Percentiles rank a stretch among this genome's conserved stretches.
Conservation (phyloP, 768 basidiomycete genomes). For the Russula sp. region DNA sequence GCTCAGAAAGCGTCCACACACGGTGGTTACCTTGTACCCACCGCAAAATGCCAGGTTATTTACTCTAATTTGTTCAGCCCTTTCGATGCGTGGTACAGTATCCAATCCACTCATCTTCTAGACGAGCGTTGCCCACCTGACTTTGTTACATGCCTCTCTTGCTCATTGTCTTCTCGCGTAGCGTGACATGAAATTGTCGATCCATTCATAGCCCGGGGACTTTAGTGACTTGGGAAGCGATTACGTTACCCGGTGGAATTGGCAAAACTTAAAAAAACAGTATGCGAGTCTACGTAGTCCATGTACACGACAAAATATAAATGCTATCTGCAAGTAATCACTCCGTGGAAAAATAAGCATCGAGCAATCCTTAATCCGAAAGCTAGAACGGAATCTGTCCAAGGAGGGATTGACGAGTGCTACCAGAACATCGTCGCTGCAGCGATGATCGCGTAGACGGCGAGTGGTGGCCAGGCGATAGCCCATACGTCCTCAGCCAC, state of each 20-base stretch:
- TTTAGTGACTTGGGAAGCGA: background rate
- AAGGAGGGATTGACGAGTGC: background rate
- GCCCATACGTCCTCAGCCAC: background rate
- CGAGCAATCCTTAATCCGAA: background rate
- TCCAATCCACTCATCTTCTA: background rate
- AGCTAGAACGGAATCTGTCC: background rate
- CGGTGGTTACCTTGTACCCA: background rate
- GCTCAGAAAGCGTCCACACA: background rate
- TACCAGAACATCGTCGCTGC: background rate
- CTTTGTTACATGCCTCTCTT: background rate
- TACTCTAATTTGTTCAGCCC: background rate
- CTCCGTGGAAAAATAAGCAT: background rate
- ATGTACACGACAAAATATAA: background rate
- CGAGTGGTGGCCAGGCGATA: slow-evolving; percentile 11
- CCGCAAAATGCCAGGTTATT: background rate
- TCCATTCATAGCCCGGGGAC: background rate
- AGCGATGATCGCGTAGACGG: background rate
- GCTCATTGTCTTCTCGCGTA: background rate
- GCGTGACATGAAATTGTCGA: background rate
- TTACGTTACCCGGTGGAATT: background rate
- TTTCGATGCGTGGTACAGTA: background rate
- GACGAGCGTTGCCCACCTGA: background rate
- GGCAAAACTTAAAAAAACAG: background rate
- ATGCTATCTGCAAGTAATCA: background rate
- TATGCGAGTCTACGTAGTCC: too few relatives aligned